phyloP scores from a whole-genome alignment of 2,329 filamentous ascomycete species.

The Talaromyces sp. region DNA sequence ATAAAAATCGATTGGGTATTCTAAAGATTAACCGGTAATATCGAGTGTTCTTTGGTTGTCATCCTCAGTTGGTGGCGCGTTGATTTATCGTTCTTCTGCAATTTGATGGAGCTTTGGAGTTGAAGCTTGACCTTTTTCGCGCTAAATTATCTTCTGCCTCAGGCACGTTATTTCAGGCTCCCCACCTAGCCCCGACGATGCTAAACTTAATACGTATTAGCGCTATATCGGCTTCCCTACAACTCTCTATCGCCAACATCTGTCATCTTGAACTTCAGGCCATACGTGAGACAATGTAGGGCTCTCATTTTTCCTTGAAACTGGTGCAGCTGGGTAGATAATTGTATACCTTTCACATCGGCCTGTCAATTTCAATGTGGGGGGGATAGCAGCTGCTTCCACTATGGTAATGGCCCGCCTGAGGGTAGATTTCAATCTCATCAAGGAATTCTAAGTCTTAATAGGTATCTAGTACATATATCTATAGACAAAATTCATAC shows the following conservation, averaged over 20 bases:
- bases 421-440: neutral
- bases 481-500: neutral
- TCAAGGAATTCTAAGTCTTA: neutral
- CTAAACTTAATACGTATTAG: neutral
- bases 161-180: neutral
- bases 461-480: neutral
- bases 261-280: neutral
- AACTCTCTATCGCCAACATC: neutral
- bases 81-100: neutral
- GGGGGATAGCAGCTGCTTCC: neutral
- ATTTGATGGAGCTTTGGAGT: conserved; percentile 3
- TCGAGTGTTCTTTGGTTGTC: neutral
- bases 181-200: neutral
- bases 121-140: conserved; percentile 7
- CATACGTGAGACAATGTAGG: neutral
- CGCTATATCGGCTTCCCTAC: neutral
- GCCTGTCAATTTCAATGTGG: neutral
- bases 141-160: neutral
- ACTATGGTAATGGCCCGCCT: neutral
- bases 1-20: neutral
- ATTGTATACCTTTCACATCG: neutral
- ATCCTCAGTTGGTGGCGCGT: conserved; percentile 1
- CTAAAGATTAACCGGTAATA: neutral
- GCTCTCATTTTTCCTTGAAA: neutral
- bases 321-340: neutral